Percentiles rank a stretch among this genome's conserved stretches.
Evolutionary conservation across 2,329 filamentous ascomycete species (phyloP).

Genomic region (Leptographium galeiforme): DNA sequence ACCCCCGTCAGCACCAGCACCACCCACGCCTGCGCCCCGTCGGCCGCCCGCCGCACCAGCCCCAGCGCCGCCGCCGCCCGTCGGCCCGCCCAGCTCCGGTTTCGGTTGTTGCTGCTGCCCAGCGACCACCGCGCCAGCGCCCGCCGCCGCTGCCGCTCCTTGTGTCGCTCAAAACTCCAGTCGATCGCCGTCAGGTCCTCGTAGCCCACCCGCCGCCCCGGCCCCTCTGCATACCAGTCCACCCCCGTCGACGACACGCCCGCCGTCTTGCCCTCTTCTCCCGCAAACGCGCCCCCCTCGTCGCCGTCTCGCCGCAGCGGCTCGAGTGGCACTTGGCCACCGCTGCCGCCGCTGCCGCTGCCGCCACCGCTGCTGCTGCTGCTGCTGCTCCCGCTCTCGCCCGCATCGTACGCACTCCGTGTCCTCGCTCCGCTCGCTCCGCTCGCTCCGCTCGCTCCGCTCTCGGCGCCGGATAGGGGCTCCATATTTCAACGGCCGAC

Average conservation of each 20-base stretch:
- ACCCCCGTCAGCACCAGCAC: constrained; percentile 77
- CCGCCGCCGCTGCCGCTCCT: constrained; percentile 81
- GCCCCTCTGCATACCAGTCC: constrained; percentile 81
- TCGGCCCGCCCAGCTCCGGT: constrained; percentile 35
- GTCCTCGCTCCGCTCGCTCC: neutral
- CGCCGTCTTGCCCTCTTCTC: too few relatives aligned
- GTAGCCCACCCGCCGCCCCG: constrained; percentile 81
- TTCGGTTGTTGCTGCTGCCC: constrained; percentile 29
- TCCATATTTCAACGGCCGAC: neutral
- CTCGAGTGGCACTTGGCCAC: neutral
- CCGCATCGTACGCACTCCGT: neutral
- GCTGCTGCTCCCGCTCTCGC: neutral
- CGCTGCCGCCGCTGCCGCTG: neutral
- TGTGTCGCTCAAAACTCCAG: constrained; percentile 98
- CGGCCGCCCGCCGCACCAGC: constrained; percentile 57
- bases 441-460: neutral
- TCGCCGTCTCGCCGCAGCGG: neutral
- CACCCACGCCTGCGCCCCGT: constrained; percentile 85
- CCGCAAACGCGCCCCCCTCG: constrained; percentile 2
- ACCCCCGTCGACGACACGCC: constrained; percentile 18
- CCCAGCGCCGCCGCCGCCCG: constrained; percentile 32
- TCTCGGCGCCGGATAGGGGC: neutral
- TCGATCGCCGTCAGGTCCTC: constrained; percentile 95
- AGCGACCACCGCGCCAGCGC: constrained; percentile 37
- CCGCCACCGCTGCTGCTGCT: neutral